These are phyloP conservation scores for Diaporthe velutina DNA, from an alignment of 2,329 filamentous ascomycete genomes.

Conservation along the genomic window DNA sequence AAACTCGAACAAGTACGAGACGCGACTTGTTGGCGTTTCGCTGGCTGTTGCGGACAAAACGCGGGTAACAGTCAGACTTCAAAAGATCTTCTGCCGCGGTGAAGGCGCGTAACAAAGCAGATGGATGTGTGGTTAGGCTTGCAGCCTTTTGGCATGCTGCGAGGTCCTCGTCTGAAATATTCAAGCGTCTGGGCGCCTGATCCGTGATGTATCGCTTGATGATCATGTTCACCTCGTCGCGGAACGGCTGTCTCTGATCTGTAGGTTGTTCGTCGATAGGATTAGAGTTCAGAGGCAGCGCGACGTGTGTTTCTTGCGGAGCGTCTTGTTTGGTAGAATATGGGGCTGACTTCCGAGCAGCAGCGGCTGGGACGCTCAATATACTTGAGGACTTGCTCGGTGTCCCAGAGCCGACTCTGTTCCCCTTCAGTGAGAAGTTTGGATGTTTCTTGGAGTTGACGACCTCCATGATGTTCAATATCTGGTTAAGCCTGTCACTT, in stretches of 20 bases:
- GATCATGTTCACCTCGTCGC: conserved; percentile 53
- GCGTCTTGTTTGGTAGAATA: not conserved
- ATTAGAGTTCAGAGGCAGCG: conserved; percentile 40
- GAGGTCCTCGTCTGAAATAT: conserved; percentile 54
- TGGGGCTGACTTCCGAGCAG: not conserved
- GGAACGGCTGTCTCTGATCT: conserved; percentile 51
- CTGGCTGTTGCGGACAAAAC: conserved; percentile 54
- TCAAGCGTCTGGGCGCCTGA: conserved; percentile 51
- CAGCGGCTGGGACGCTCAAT: not conserved
- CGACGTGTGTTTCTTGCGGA: conserved; percentile 19
- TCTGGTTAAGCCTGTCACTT: conserved; percentile 49
- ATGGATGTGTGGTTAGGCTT: conserved; percentile 59
- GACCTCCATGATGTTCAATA: conserved; percentile 50
- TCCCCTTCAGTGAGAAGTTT: not conserved
- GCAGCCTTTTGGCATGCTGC: conserved; percentile 54
- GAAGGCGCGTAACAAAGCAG: conserved; percentile 55
- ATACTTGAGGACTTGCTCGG: not conserved
- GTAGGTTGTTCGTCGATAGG: conserved; percentile 10
- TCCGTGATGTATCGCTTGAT: conserved; percentile 55
- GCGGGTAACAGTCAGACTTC: conserved; percentile 53
- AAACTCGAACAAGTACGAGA: conserved; percentile 46
- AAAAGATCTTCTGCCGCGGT: conserved; percentile 53
- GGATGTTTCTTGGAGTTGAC: conserved; percentile 21
- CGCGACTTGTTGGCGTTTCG: conserved; percentile 54
- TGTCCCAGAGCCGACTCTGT: conserved; percentile 19